phyloP scores from a whole-genome alignment of 2,329 filamentous ascomycete genomes.

The Xylaria sp. region DNA sequence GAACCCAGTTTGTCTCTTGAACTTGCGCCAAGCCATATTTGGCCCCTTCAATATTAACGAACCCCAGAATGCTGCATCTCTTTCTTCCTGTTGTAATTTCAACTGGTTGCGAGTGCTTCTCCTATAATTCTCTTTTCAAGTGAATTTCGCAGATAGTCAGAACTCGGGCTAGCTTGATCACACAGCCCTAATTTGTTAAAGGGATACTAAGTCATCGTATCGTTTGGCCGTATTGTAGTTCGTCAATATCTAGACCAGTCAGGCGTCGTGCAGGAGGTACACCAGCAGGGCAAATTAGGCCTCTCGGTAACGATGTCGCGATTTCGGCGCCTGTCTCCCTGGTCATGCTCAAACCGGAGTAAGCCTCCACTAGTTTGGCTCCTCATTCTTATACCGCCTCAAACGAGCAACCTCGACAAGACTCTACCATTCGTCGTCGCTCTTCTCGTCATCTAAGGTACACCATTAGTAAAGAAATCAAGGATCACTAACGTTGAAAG shows the following conservation, averaged over 20 bases:
- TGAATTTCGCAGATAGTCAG: background rate
- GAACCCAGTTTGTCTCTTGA: background rate
- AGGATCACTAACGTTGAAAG: slow-evolving; percentile 10
- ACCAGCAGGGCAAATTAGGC: background rate
- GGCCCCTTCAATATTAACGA: background rate
- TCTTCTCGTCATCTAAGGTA: slow-evolving; percentile 75
- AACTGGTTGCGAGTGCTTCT: background rate
- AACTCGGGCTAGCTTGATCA: background rate
- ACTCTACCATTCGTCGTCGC: slow-evolving; percentile 78
- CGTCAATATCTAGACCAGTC: background rate
- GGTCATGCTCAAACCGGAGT: slow-evolving; percentile 20
- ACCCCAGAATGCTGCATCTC: background rate
- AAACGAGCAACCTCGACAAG: slow-evolving; percentile 41
- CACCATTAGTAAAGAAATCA: slow-evolving; percentile 25
- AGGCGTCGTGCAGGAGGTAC: background rate
- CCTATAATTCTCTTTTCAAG: background rate
- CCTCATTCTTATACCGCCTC: slow-evolving; percentile 29
- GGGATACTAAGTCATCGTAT: background rate
- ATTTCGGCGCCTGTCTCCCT: background rate
- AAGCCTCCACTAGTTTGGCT: slow-evolving; percentile 37
- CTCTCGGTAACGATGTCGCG: background rate
- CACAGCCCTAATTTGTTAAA: background rate
- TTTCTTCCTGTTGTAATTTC: background rate
- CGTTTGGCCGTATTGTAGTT: slow-evolving; percentile 11
- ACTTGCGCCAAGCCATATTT: background rate